Evolutionary conservation across 2,329 filamentous ascomycete genomes (phyloP), one percentile per base, ranked within the genome.

Genomic region (Penicillium decumbens): DNA sequence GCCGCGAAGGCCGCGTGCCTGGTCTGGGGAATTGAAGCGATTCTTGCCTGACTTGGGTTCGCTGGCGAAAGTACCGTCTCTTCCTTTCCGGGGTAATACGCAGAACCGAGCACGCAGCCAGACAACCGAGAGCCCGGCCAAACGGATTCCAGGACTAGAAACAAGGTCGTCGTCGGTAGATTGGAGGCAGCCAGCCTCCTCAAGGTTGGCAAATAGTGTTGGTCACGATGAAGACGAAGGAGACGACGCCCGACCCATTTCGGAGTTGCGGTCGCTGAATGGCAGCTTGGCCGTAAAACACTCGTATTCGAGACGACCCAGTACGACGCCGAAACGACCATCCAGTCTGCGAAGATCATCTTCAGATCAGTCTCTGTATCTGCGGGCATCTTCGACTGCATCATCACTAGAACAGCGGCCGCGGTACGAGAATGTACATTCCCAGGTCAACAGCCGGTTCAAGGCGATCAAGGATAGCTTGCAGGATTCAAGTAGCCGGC

Each of bases 391-490:
- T 2, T 95, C 91, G 0, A 79, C 84, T 24, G 84, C 87, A 0
- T 93, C 90, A 0, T 95, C 89, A 0, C 77, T 95, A 0, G 91
- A 91, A 1, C 89, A 96, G 64, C 88, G 92, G 60, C 82, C 82
- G 33, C 80, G 85, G 39, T 97, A 93, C 67, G 81, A 87, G 43
- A 78, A 93, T 67, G 83, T 95, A 10, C 82, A 84, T 38, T 87
- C 89, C 53, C 88, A 93, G 74, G 86, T 92, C 57, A 97, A 96
- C 62, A 89, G 87, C 59, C 81, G 92, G 37, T 78, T 93, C 64
- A 95, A 95, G 72, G 92, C 92, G 4, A 88, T 97, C 66, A 87
- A 84, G 64, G 91, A 96, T 66, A 95, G 87, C 64, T 82, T 88
- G 54, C 84, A 89, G 64, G 90, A 95, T 60, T 88, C 90, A 2